Evolutionary conservation across 2,329 filamentous ascomycete genomes (phyloP).

Genomic region (Trichoderma koningii): DNA sequence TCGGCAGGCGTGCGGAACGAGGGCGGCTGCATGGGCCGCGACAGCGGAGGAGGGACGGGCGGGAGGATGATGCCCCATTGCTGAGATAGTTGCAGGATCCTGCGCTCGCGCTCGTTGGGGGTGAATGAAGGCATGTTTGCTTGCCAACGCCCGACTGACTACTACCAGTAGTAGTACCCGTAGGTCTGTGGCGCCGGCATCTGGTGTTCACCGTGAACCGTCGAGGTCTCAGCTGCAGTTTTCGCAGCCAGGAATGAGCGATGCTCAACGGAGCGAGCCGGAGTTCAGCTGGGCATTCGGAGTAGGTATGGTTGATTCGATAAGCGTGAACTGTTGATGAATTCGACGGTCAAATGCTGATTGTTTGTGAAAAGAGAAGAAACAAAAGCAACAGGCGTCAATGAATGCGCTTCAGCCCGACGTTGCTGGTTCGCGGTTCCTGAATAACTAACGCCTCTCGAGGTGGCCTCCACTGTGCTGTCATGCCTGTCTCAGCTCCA

Average conservation of each 20-base stretch:
- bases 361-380: background rate
- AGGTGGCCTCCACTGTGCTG: background rate
- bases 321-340: background rate
- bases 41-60: conserved; percentile 44
- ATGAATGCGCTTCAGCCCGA: background rate
- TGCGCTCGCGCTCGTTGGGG: conserved; percentile 46
- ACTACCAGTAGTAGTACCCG: too few species aligned
- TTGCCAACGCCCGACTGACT: too few species aligned
- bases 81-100: conserved; percentile 53
- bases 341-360: background rate
- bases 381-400: background rate
- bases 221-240: background rate
- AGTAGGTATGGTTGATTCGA: background rate
- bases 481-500: background rate
- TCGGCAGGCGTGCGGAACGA: conserved; percentile 52
- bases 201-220: background rate
- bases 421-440: conserved; percentile 1
- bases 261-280: conserved; percentile 16
- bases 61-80: conserved; percentile 53
- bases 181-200: conserved; percentile 17
- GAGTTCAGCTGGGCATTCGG: background rate
- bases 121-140: conserved; percentile 37
- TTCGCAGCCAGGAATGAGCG: conserved; percentile 11
- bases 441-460: background rate
- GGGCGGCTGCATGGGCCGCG: conserved; percentile 46